Evolutionary conservation across 352 stramenopile species (phyloP).

Genomic region (Phytopythium ostracodes): DNA sequence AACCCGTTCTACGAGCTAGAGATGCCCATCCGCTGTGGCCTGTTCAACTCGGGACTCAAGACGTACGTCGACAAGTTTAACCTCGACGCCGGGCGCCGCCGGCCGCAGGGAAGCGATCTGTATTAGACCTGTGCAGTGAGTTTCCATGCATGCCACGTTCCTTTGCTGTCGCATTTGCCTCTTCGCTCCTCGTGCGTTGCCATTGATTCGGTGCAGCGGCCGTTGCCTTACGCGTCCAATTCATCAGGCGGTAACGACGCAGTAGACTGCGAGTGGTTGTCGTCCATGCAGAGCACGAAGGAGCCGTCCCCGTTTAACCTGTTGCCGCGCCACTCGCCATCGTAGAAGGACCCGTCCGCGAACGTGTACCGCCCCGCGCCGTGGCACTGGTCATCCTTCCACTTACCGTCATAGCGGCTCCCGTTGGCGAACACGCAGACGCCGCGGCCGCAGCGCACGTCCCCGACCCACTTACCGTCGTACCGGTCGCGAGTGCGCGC

Average conservation of each 20-base stretch:
- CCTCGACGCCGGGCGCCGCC: slow-evolving; percentile 48
- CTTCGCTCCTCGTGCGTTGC: background rate
- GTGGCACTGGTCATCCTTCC: slow-evolving; percentile 75
- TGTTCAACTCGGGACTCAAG: slow-evolving; percentile 90
- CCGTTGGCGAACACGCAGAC: slow-evolving; percentile 59
- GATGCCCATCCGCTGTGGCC: slow-evolving; percentile 93
- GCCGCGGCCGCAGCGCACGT: slow-evolving; percentile 56
- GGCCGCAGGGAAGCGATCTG: slow-evolving; percentile 27
- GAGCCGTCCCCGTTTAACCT: slow-evolving; percentile 68
- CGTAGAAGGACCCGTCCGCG: slow-evolving; percentile 71
- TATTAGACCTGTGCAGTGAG: background rate
- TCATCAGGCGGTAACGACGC: background rate
- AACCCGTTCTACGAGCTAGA: slow-evolving; percentile 96
- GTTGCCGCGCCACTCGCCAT: slow-evolving; percentile 78
- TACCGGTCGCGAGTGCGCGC: slow-evolving; percentile 56
- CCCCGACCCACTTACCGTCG: slow-evolving; percentile 85
- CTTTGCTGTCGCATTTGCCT: background rate
- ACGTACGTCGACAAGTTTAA: slow-evolving; percentile 88
- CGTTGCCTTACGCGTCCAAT: background rate
- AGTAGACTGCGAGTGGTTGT: slow-evolving; percentile 10
- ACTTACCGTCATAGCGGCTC: slow-evolving; percentile 78
- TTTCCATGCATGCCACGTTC: too few species aligned
- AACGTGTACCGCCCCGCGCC: slow-evolving; percentile 74
- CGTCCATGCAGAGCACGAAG: slow-evolving; percentile 47
- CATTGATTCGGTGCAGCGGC: too few species aligned